Conservation (phyloP, 2,329 filamentous ascomycete genomes). For the Aaosphaeria arxii region DNA sequence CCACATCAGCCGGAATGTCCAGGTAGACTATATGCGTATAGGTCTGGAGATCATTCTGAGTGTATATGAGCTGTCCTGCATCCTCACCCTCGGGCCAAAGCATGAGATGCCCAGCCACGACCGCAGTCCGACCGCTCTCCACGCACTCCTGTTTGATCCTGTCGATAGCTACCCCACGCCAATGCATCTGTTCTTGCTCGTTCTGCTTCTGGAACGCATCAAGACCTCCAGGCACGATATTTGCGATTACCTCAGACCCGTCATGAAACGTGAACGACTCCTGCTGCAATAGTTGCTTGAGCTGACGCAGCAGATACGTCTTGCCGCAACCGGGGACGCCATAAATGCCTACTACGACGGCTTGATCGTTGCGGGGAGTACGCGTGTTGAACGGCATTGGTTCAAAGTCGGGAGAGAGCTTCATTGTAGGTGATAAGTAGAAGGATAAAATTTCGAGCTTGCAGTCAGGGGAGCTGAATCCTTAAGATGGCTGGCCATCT, state of each 20-base stretch:
- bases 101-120: conserved; percentile 57
- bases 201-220: conserved; percentile 44
- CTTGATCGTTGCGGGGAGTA: neutral
- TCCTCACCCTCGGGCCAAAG: conserved; percentile 48
- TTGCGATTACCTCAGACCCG: conserved; percentile 49
- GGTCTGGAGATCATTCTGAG: conserved; percentile 42
- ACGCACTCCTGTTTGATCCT: conserved; percentile 41
- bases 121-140: conserved; percentile 31
- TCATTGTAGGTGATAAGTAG: no score
- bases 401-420: no score
- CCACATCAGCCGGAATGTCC: conserved; percentile 34
- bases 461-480: no score
- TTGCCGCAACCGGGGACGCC: conserved; percentile 57
- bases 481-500: no score
- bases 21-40: conserved; percentile 62
- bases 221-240: conserved; percentile 47
- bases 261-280: conserved; percentile 49
- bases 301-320: conserved; percentile 41
- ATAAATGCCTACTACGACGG: conserved; percentile 51
- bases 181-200: conserved; percentile 35
- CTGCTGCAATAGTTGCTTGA: conserved; percentile 37
- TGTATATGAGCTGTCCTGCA: conserved; percentile 34
- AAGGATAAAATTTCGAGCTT: no score
- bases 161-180: conserved; percentile 47
- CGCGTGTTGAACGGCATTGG: no score